Evolutionary conservation across 2,329 filamentous ascomycete species (phyloP), one percentile per base, ranked within the genome.

Genomic region (Alternaria tenuissima): DNA sequence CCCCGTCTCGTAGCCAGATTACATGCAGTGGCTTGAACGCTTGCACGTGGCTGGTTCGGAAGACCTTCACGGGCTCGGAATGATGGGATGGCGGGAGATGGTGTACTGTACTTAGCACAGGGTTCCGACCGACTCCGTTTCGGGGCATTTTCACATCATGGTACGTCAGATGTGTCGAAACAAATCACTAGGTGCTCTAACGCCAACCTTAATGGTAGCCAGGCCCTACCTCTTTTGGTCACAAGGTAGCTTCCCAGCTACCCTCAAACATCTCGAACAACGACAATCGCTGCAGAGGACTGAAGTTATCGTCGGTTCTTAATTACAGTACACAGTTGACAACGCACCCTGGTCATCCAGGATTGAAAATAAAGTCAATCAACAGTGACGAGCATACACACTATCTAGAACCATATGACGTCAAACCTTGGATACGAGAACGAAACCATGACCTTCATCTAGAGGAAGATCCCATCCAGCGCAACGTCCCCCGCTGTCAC

Each of bases 131-230:
- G 47, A 30, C 48, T 57, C 32, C 22, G 32, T 57, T 32, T 53
- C 55, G 41, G 32, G 14, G 47, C 55, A 38, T 49, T 57, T 57
- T 34, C 55, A 57, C 30, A 57, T 44, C 24, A 30, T 57, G 55
- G 55, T 57, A 57, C 55, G 55, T 57, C 55, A 53, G 55, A 57
- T 57, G 55, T 57, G 55, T 57, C 48, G 48, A 57, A 57, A 57
- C 48, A 36, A 8, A 24, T 42, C 55, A 20, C 55, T 46, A 57
- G 32, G 26, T 34, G 18, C 55, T 52, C 39, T 57, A 53, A 57
- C 18, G 48, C 36, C 32, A 53, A 57, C 47, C 55, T 53, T 57
- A 53, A 57, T 46, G 46, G 4, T 28, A 20, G 48, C 41, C 49
- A 46, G 41, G 32, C 34, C 48, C 14, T 32, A 30, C 55, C 32